Conservation (phyloP, 148 eudicot genomes). For the Cornus florida region DNA sequence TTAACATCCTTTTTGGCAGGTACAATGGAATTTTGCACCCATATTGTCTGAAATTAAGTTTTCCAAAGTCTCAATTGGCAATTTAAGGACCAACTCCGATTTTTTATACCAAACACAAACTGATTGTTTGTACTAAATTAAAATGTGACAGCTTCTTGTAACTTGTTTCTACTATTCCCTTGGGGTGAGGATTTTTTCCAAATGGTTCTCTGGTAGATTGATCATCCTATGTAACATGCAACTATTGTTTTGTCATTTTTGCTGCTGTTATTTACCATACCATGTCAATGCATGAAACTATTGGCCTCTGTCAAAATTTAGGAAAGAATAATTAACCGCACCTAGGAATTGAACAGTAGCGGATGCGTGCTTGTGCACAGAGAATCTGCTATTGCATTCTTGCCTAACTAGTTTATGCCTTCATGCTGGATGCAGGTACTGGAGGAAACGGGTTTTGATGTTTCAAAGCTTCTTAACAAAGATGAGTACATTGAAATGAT, state of each 20-base stretch:
- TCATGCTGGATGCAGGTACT: slow-evolving; percentile 59
- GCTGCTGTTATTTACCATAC: background rate
- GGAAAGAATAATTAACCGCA: background rate
- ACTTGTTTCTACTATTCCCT: slow-evolving; percentile 6
- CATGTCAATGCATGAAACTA: background rate
- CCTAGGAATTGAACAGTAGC: background rate
- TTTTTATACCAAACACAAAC: background rate
- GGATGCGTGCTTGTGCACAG: background rate
- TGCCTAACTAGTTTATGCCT: background rate
- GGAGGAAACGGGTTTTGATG: slow-evolving; percentile 98
- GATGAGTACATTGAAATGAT: slow-evolving; percentile 82
- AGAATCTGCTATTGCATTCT: background rate
- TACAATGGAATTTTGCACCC: background rate
- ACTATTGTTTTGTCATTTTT: background rate
- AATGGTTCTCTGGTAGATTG: background rate
- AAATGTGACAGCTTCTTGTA: background rate
- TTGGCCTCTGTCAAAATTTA: background rate
- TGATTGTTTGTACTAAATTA: background rate
- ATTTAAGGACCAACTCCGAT: background rate
- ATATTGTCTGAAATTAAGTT: background rate
- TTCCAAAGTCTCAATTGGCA: background rate
- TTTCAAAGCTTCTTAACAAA: slow-evolving; percentile 75
- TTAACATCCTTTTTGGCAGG: too few relatives aligned
- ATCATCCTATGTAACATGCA: background rate
- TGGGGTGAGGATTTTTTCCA: background rate